Base-by-base conservation (phyloP, 2,329 filamentous ascomycete species). In the Aphanoascus verrucosus region DNA sequence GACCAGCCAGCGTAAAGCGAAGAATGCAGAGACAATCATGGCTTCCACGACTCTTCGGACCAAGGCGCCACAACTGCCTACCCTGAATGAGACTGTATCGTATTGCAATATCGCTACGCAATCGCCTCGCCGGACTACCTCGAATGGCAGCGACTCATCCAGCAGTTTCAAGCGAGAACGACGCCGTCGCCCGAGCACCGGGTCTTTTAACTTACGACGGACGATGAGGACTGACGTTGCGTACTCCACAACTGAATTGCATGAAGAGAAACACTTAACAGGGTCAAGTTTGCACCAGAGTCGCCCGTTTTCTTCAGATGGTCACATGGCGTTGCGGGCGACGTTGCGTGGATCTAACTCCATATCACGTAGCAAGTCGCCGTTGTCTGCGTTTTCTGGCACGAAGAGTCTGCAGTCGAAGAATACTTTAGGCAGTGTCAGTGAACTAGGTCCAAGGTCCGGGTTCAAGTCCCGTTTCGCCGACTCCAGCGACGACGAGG, bases 101-200 rank as follows among this genome's bases (percentile, higher is more conserved):
- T 9, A 49, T 11, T n/a, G 34, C 20, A 31, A 17, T 17, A 8
- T 28, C 14, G 15, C 19, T 14, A 34, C 6, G 15, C 43, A 17
- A 5, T 15, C 3, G 15, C 67, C 81, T 7, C 70, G 72, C 54
- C 77, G 83, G 1, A 77, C 73, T 8, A 74, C 72, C 15, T 86
- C 83, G 0, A 81, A 82, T 59, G 83, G 79, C 28, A 88, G 84
- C 62, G 83, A 87, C 60, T 75, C 72, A 2, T 71, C 71, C 43
- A 94, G 86, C 69, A 94, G 88, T 65, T 95, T 95, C 72, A 85
- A 80, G 63, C 83, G 87, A 28, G 69, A 74, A 42, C 77, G 79
- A 56, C 70, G 77, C 37, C 65, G 71, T 49, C 64, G 67, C 5
- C 69, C 69, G 40, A 68, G 74, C 42, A 75, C 75, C 0, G 72